A percentile compares a stretch with the other conserved stretches of the same genome.
These are phyloP conservation scores for Suillus ampliporus DNA, from an alignment of 768 basidiomycete genomes.

Conservation along the genomic window DNA sequence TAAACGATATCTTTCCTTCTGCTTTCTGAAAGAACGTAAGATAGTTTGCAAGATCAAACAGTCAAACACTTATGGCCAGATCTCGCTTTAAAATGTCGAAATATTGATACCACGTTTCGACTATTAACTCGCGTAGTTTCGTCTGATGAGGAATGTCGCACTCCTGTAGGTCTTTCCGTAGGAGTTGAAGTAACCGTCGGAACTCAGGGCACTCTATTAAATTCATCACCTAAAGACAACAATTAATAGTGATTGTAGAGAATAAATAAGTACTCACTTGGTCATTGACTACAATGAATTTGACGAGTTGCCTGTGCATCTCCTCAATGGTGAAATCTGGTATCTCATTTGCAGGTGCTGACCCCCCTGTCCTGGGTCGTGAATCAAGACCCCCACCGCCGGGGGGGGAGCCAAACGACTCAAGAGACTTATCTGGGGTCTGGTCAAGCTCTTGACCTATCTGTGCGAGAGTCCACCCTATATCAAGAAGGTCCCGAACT, in stretches of 20 bases:
- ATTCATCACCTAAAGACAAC: slow-evolving; percentile 7
- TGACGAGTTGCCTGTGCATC: background rate
- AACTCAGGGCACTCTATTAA: slow-evolving; percentile 7
- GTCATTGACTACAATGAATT: background rate
- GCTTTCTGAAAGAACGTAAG: background rate
- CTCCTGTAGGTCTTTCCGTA: slow-evolving; percentile 6
- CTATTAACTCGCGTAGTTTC: slow-evolving; percentile 10
- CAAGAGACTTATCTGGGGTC: background rate
- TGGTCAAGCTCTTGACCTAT: background rate
- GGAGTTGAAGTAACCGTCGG: background rate
- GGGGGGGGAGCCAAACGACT: background rate
- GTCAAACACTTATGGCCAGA: background rate
- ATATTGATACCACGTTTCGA: background rate
- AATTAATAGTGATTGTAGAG: background rate
- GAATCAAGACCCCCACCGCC: background rate
- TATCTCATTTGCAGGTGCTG: background rate
- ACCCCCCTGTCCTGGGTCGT: background rate
- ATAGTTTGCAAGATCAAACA: background rate
- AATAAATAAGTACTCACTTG: background rate
- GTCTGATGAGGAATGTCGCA: slow-evolving; percentile 18
- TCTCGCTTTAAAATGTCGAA: slow-evolving; percentile 7
- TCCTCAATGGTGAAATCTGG: background rate
- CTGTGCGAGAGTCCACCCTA: background rate
- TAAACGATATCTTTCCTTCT: slow-evolving; percentile 23
- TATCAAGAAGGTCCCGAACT: background rate